Evolutionary conservation across 1,284 basidiomycete species (phyloP), one percentile per base, ranked within the genome.

Genomic region (Taiwanofungus camphoratus): DNA sequence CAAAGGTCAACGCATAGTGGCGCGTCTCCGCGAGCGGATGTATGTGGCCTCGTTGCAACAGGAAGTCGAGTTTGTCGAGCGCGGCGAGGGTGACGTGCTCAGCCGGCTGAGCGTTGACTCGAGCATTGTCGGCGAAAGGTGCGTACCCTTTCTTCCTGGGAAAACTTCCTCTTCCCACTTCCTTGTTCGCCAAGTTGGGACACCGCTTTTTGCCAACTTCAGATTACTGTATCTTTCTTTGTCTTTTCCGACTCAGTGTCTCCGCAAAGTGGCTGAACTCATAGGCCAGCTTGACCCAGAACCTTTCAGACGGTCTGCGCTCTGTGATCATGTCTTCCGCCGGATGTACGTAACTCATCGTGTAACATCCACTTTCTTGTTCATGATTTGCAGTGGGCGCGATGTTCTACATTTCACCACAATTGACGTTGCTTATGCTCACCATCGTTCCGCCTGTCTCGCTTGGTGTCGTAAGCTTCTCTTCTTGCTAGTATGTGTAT

Each of bases 341-440:
- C 52, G 93, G 93, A 36, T 70, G 88, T 91, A 62, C 63, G 86
- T 75, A 8, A 33, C 16, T 9, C 11, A 7, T 8, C 31, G 31
- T 8, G 7, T 8, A 29, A n/a, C n/a, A 29, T n/a, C 15, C 20
- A 22, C 34, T 27, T 15, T n/a, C 5, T 36, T 5, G 2, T 4
- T 38, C 18, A 7, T 13, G n/a, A 18, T 19, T 8, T 36, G n/a
- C 53, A 87, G 92, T 97, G 51, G 89, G 88, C 31, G 91, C 93
- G 43, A 99, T 99, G 95, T 86, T 98, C 55, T 94, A 87, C 67
- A 81, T 98, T 49, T 97, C 93, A 1, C 87, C 91, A 0, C 86
- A 85, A 43, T 69, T 99, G 45, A 97, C 95, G 0, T 62, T 90
- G 37, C 73, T 98, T 48, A 98, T 98, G 95, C 77, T 98, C 49